Evolutionary conservation across 768 basidiomycete genomes (phyloP), one percentile per base, ranked within the genome.

Genomic region (Pseudohyphozyma bogoriensis): DNA sequence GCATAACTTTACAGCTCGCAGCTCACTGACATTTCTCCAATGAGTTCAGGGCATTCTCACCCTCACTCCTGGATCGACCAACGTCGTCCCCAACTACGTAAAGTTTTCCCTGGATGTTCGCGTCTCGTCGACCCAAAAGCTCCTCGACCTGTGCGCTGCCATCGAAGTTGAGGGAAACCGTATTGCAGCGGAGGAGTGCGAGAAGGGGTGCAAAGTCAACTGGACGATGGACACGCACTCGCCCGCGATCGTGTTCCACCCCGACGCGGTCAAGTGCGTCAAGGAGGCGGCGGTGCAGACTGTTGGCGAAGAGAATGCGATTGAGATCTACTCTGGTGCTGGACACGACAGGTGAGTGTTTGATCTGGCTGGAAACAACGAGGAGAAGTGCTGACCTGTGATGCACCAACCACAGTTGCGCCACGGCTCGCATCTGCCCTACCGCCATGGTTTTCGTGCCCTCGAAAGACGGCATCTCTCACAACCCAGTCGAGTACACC

Each of bases 401-500:
- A 7, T 47, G 5, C 10, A 29, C 46, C 18, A 10, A 10, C 12
- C 47, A 50, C 26, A 26, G 49, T 39, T 31, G 15, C 46, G 29
- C 28, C 24, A 22, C 53, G 33, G 7, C n/a, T n/a, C n/a, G n/a
- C n/a, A n/a, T n/a, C n/a, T 51, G 45, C 18, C 56, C 45, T 1
- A 56, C 60, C 3, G 45, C 53, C 18, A 59, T 62, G 45, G 32
- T 62, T 26, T 56, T 62, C 37, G 50, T 62, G 2, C 52, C 56
- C 24, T 55, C 24, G 32, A 61, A 65, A 24, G 60, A 65, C 22
- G 64, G 64, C 8, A 32, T 65, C 3, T 61, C 59, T 2, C 64
- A 65, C 51, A 55, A 60, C 37, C 59, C 64, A 2, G 55, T 50
- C 20, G 64, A 65, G 39, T 65, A 61, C 52, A 57, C 64, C 2